Conservation (phyloP, 148 eudicot genomes). For the Chenopodium berlandieri region DNA sequence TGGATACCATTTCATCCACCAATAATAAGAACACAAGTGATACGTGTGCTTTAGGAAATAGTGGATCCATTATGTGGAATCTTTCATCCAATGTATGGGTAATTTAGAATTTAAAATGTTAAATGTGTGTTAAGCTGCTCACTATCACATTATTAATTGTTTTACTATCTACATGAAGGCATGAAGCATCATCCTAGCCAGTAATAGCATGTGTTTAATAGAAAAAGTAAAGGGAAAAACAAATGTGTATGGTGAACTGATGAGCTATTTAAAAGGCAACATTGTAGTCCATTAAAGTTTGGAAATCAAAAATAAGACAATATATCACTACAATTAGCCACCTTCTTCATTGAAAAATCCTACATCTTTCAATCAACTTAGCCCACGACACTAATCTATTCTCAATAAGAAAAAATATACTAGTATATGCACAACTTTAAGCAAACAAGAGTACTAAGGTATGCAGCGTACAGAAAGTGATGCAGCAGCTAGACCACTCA, state of each 20-base stretch:
- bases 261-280: not conserved
- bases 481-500: constrained; percentile 50
- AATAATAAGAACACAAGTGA: not conserved
- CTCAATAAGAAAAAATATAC: not conserved
- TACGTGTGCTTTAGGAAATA: not conserved
- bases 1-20: not conserved
- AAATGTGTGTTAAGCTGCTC: not conserved
- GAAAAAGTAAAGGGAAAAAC: not conserved
- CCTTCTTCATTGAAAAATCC: not conserved
- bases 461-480: constrained; percentile 69
- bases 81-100: not conserved
- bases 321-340: not conserved
- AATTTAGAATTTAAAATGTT: too few relatives aligned
- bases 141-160: not conserved
- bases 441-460: not conserved
- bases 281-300: not conserved
- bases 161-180: not conserved
- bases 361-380: not conserved
- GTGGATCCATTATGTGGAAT: too few relatives aligned
- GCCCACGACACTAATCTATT: not conserved
- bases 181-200: not conserved
- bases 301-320: not conserved
- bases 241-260: not conserved
- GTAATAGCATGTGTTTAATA: not conserved
- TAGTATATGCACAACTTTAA: not conserved